Base-by-base conservation (phyloP, 768 basidiomycete genomes). In the Macrolepiota dolichaula region DNA sequence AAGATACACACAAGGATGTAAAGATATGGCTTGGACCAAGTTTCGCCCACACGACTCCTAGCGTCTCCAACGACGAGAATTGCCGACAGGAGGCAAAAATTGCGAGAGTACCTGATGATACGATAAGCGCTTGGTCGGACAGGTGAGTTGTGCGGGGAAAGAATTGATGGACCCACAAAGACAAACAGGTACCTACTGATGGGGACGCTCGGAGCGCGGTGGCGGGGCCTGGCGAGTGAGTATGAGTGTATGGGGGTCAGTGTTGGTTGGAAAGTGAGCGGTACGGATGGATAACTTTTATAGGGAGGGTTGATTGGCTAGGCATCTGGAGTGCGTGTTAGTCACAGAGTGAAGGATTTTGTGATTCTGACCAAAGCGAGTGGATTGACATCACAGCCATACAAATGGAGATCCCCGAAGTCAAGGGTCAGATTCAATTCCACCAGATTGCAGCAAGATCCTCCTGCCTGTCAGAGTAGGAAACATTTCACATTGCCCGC, bases 71-170 rank as follows among this genome's bases (percentile, higher is more conserved):
- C 17, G 29, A 52, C 47, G 25, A 17, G 22, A 17, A 36, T 38
- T 38, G 12, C 32, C 46, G 22, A 32, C 22, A 40, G 25, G 19
- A 42, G 19, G 51, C n/a, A 24, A 11, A 17, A 38, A 13, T 56
- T 46, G 13, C 47, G 24, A 25, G 1, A 12, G 51, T 13, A 49
- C 35, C 47, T 49, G 29, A 10, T 35, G 10, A 15, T 50, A 32
- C 49, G 37, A 50, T 25, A 54, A 27, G 11, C 24, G 47, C 50
- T 47, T 55, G 49, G 56, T 35, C 27, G 62, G 62, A 64, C 69
- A 67, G 68, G 70, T 70, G 67, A n/a, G 67, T 70, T 66, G 69
- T 72, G 73, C 73, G 66, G 67, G 67, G 71, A 78, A 74, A 73
- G 74, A 72, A 69, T 67, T 63, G 12, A 38, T 63, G 56, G 65